These are phyloP conservation scores for Camellia sinensis DNA, from an alignment of 148 eudicot species.

Conservation along the genomic window DNA sequence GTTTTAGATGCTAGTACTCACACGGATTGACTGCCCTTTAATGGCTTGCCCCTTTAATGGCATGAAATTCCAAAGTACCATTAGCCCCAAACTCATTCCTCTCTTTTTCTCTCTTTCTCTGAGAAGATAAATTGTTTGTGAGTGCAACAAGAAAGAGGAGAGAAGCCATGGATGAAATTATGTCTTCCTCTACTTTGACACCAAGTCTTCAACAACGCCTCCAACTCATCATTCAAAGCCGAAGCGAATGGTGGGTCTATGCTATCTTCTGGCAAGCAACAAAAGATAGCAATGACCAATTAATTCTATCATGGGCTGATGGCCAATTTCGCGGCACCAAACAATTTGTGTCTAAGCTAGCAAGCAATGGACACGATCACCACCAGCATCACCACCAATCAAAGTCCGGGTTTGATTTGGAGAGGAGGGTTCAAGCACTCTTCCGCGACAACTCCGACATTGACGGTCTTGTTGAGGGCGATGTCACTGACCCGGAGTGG, in stretches of 20 bases:
- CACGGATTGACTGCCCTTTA: too few species aligned
- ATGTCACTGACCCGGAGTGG: conserved; percentile 17
- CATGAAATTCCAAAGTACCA: too few species aligned
- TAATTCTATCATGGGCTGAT: conserved; percentile 29
- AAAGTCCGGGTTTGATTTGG: conserved; percentile 42
- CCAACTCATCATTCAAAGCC: conserved; percentile 21
- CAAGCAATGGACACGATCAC: neutral
- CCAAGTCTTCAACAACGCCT: conserved; percentile 19
- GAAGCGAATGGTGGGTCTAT: conserved; percentile 26
- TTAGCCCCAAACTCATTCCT: too few species aligned
- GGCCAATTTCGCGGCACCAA: conserved; percentile 23
- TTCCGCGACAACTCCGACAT: neutral
- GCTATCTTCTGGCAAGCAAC: conserved; percentile 34
- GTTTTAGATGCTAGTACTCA: too few species aligned
- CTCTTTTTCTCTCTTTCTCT: too few species aligned
- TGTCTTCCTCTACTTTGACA: neutral
- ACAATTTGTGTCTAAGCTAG: neutral
- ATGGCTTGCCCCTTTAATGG: too few species aligned
- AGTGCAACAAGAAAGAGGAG: neutral
- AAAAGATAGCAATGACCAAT: conserved; percentile 6
- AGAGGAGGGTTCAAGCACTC: neutral
- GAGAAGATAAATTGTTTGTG: neutral
- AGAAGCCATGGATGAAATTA: conserved; percentile 13
- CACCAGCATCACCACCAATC: neutral
- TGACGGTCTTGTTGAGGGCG: neutral